Evolutionary conservation across 208 protist genomes (phyloP), one percentile per base, ranked within the genome.

Genomic region (Trypanosomatidae sp.): DNA sequence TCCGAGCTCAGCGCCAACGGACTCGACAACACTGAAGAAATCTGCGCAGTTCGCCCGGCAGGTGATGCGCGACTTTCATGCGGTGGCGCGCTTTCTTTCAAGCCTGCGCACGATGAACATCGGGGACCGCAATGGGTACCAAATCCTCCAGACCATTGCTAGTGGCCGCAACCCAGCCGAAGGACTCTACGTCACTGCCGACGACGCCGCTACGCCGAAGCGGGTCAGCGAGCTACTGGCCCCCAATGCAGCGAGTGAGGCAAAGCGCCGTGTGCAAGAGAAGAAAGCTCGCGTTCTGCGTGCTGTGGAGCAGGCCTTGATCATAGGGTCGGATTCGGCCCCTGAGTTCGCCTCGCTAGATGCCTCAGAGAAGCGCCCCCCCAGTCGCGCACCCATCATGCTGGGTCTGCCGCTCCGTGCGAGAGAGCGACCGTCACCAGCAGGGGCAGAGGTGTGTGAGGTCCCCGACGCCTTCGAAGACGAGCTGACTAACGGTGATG

Each of bases 21-120:
- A 75, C 30, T 44, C 74, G 25, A 41, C 68, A 25, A 53, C 73
- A 25, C 25, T 87, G 59, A 69, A 56, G 44, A 77, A 78, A 71
- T 47, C 66, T 13, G 74, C 73, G 43, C 58, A 64, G 8, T 96
- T 96, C 83, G 85, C 89, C 1, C 84, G 86, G 77, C 80, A 85
- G 56, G 83, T 92, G 15, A 80, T 91, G 81, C 59, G 77, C n/a
- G 87, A 96, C 79, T 84, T 88, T 62, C 71, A 86, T 62, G 80
- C 86, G 10, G 76, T 93, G 3, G 75, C 80, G 17, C 89, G 86
- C 69, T 94, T 93, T 74, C 66, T 93, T 22, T 69, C 78, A 47
- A 83, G 84, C 22, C 82, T 94, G 33, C 91, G 89, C n/a, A 73
- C 82, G n/a, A 93, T 96, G 83, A 71, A 91, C 43, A 82, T 92